Conservation (phyloP, 306 rosid species). For the Castanea crenata region DNA sequence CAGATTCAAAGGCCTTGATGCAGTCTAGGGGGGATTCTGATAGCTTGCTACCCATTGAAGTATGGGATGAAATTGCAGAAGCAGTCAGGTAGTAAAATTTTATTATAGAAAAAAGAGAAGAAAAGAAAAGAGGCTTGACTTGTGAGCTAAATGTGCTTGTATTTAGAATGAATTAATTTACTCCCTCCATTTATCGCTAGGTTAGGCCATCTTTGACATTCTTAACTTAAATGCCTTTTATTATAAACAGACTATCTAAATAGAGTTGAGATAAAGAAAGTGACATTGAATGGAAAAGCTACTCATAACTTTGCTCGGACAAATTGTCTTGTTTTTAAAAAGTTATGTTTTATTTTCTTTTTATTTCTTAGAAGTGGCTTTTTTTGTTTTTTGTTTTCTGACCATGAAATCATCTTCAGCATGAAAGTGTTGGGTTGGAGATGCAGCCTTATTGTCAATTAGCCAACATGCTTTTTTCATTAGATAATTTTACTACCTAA, state of each 20-base stretch:
- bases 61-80: conserved; percentile 66
- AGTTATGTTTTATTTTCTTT: too few relatives aligned
- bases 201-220: neutral
- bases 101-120: neutral
- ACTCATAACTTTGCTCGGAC: neutral
- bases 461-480: too few relatives aligned
- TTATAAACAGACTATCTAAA: too few relatives aligned
- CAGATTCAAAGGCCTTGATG: conserved; percentile 95
- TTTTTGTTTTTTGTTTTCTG: too few relatives aligned
- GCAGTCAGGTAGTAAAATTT: conserved; percentile 33
- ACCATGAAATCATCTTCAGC: too few relatives aligned
- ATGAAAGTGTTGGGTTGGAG: too few relatives aligned
- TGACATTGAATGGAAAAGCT: neutral
- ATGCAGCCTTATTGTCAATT: too few relatives aligned
- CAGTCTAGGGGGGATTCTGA: conserved; percentile 85
- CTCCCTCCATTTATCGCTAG: too few relatives aligned
- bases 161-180: too few relatives aligned
- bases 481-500: too few relatives aligned
- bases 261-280: neutral
- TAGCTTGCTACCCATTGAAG: conserved; percentile 77
- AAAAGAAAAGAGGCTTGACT: neutral
- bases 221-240: neutral
- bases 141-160: neutral
- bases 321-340: too few relatives aligned
- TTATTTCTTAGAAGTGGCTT: too few relatives aligned